Evolutionary conservation across 2,329 filamentous ascomycete species (phyloP).

Genomic region (Penicillium sp.): DNA sequence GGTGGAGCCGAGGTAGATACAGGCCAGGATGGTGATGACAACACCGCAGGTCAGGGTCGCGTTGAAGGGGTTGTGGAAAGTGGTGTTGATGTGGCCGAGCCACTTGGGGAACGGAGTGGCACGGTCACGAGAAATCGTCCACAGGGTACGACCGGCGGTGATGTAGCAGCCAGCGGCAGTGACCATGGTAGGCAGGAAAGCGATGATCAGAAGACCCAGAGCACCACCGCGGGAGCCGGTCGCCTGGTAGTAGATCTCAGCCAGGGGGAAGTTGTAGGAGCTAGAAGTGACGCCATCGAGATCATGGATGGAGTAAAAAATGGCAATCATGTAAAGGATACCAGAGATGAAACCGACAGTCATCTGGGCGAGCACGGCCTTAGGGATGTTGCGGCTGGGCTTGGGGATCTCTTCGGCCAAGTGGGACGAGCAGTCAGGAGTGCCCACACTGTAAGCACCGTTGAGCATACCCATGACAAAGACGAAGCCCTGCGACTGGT

Average conservation of each 20-base stretch:
- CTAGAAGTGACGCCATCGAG: conserved; percentile 21
- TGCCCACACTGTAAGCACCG: conserved; percentile 68
- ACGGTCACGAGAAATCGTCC: conserved; percentile 60
- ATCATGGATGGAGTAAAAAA: conserved; percentile 55
- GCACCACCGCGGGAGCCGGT: conserved; percentile 53
- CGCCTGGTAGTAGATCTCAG: conserved; percentile 52
- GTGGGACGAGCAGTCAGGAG: conserved; percentile 66
- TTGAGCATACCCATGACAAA: conserved; percentile 69
- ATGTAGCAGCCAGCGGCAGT: conserved; percentile 59
- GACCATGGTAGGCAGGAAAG: conserved; percentile 57
- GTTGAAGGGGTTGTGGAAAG: conserved; percentile 60
- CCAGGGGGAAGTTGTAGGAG: conserved; percentile 48
- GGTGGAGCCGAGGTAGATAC: conserved; percentile 57
- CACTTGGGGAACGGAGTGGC: conserved; percentile 59
- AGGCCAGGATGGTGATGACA: conserved; percentile 56
- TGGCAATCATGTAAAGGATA: conserved; percentile 51
- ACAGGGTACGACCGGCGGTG: conserved; percentile 63
- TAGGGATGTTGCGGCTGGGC: conserved; percentile 51
- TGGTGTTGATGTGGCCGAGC: conserved; percentile 56
- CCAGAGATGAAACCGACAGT: conserved; percentile 50
- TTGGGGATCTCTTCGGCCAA: conserved; percentile 64
- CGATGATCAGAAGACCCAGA: conserved; percentile 60
- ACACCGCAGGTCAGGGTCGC: conserved; percentile 58
- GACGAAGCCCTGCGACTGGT: conserved; percentile 58
- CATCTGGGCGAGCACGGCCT: conserved; percentile 54